These are phyloP conservation scores for Arthroderma uncinatum DNA, from an alignment of 2,329 filamentous ascomycete species.

Conservation along the genomic window DNA sequence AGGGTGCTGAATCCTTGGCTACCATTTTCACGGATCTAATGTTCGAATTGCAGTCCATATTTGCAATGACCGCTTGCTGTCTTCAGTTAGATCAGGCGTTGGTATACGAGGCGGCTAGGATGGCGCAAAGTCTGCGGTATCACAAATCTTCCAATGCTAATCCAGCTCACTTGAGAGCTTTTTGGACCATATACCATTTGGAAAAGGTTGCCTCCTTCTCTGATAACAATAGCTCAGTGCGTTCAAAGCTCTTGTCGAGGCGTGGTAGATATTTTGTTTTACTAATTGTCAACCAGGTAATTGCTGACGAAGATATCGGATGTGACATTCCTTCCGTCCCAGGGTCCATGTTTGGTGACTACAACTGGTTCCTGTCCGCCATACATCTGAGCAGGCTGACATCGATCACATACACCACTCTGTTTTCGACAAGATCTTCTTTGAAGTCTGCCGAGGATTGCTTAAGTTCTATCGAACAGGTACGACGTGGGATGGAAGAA, in stretches of 20 bases:
- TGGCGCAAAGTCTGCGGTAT: conserved; percentile 25
- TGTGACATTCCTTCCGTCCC: conserved; percentile 26
- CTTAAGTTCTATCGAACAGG: conserved; percentile 24
- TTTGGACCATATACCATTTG: too few species aligned
- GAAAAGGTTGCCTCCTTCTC: too few species aligned
- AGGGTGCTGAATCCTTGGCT: too few species aligned
- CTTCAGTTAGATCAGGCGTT: conserved; percentile 27
- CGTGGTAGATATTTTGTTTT: conserved; percentile 1
- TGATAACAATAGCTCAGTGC: too few species aligned
- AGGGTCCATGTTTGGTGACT: conserved; percentile 22
- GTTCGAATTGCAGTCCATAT: conserved; percentile 24
- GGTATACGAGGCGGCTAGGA: conserved; percentile 27
- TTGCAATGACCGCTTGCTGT: conserved; percentile 26
- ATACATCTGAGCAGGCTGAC: too few species aligned
- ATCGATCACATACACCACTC: too few species aligned
- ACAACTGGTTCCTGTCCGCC: too few species aligned
- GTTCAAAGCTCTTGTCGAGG: too few species aligned
- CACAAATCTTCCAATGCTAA: conserved; percentile 17
- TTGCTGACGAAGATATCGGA: conserved; percentile 31
- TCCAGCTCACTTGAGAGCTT: too few species aligned
- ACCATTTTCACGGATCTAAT: conserved; percentile 26
- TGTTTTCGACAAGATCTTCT: too few species aligned
- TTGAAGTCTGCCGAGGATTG: conserved; percentile 14
- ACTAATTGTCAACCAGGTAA: conserved; percentile 20
- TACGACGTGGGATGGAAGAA: conserved; percentile 21